These are phyloP conservation scores for Trichoderma afroharzianum DNA, from an alignment of 2,329 filamentous ascomycete species.

Conservation along the genomic window DNA sequence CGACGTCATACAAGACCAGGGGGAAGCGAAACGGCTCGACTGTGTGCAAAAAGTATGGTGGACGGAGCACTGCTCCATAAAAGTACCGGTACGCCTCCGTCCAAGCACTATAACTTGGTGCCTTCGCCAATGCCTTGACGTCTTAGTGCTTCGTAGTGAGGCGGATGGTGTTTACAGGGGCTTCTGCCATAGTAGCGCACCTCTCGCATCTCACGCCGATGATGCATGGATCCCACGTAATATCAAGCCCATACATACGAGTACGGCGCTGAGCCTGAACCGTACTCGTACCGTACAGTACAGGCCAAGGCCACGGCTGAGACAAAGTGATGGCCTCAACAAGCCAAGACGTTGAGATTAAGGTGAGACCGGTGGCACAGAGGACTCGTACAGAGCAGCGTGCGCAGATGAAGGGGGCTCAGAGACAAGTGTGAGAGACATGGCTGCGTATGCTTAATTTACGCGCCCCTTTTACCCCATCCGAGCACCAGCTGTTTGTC, in stretches of 20 bases:
- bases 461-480: background rate
- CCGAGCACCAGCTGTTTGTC: background rate
- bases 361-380: conserved; percentile 12
- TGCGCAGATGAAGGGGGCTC: conserved; percentile 4
- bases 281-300: background rate
- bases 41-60: background rate
- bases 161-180: conserved; percentile 13
- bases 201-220: background rate
- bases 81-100: background rate
- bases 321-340: conserved; percentile 10
- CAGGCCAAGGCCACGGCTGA: conserved; percentile 7
- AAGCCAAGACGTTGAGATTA: conserved; percentile 13
- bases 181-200: background rate
- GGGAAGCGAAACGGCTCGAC: background rate
- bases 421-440: conserved; percentile 13
- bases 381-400: background rate
- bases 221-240: background rate
- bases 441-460: conserved; percentile 18
- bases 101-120: background rate
- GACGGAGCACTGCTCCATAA: background rate
- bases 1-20: conserved; percentile 13
- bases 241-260: background rate
- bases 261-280: conserved; percentile 8
- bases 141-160: conserved; percentile 8
- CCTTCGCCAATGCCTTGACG: background rate